Evolutionary conservation across 164 flowering plant species (phyloP), one percentile per base, ranked within the genome.

Genomic region (Piper betle): DNA sequence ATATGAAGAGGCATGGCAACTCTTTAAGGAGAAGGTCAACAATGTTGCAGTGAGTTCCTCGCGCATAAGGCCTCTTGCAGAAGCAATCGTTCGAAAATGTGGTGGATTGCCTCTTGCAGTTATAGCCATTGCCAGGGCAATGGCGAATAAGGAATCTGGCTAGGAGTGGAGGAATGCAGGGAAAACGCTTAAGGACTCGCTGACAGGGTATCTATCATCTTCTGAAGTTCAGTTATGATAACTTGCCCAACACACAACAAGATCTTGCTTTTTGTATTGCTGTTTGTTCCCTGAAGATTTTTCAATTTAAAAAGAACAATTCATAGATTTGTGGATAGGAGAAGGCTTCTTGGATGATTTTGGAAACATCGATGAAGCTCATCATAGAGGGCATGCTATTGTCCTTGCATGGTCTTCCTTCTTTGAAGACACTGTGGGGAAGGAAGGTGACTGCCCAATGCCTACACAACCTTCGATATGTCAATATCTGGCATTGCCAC

Each of bases 181-280:
- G 42, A 52, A n/a, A n/a, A 62, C 33, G 2, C 20, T 68, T 19
- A 53, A 42, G 2, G 17, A n/a, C 2, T 41, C 59, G 18, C 39
- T 58, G 10, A 8, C n/a, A 9, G 69, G 7, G 40, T 19, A 54
- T 55, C 1, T 46, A 54, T 46, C 6, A 3, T 3, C 64, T 38
- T 25, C 59, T 68, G 63, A 63, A 63, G 42, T 41, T 58, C n/a
- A 68, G 63, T 55, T 68, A 58, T 41, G 71, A 68, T 37, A 42
- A 19, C 15, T 40, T 68, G 33, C 42, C 13, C 9, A 39, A 50
- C 5, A 52, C 12, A 18, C 25, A 9, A 16, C 43, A 6, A 68
- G 46, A 53, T 39, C 43, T 8, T 59, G 66, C 50, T 61, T 61
- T 48, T 18, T 66, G 37, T 61, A 60, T 55, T 66, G 64, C 46